Evolutionary conservation across 768 basidiomycete species (phyloP), one percentile per base, ranked within the genome.

Genomic region (Daedaleopsis sinensis): DNA sequence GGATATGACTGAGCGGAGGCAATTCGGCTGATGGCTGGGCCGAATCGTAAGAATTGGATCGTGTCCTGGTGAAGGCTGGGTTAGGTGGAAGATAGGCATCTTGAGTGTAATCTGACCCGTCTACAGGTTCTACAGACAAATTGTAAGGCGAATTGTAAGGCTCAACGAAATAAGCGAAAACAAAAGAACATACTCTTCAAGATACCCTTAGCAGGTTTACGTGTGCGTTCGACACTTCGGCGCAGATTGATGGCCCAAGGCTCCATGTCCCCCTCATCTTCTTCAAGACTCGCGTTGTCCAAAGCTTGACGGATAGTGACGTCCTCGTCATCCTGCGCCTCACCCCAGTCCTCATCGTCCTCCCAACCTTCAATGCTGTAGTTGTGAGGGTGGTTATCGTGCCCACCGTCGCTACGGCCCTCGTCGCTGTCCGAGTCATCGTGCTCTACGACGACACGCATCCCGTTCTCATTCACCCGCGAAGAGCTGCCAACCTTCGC

Each of bases 31-130:
- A 77, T 11, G 82, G 78, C 37, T 44, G 62, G 54, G 78, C 76
- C 21, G 82, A 78, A 63, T 83, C 84, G 78, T 94, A 91, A 21
- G 94, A 96, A 74, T 95, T 95, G 49, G 94, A 91, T 50, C 94
- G 87, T 50, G 80, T 74, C 53, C 90, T 86, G 50, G 68, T 74
- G 65, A 79, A 80, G 23, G 75, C 71, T 12, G 82, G 71, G 58
- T 68, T 67, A 9, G 68, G 65, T 19, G 59, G 64, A 18, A 84
- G 73, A 67, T 82, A 88, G 43, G 69, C 60, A 55, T 86, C 80
- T 73, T 94, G 93, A 64, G 80, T 81, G 72, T 91, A 94, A 23
- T 76, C 80, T 0, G 80, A 81, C 11, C 91, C 89, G 71, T 88
- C 91, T 93, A 70, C 24, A 12, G 56, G 57, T 6, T 46, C 60